phyloP scores from a whole-genome alignment of 768 basidiomycete genomes.

The Butyriboletus loyo region DNA sequence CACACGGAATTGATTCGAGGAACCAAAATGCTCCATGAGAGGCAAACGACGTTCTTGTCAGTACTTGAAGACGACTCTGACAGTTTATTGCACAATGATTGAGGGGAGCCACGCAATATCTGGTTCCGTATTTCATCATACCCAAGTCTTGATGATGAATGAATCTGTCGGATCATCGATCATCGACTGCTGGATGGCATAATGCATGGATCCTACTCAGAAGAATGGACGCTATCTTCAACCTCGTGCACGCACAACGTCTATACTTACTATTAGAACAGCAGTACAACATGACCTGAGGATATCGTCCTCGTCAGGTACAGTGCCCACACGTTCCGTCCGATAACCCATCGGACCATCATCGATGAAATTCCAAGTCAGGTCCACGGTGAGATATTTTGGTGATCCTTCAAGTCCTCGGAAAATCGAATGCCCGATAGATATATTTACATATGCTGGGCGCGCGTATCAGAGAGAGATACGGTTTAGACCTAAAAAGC shows the following conservation, averaged over 20 bases:
- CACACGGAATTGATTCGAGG: neutral
- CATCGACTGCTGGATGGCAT: neutral
- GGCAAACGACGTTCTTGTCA: neutral
- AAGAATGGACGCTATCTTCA: neutral
- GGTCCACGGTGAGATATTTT: neutral
- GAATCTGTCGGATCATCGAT: constrained; percentile 2
- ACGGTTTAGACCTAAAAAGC: neutral
- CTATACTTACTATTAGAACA: neutral
- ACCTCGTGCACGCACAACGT: constrained; percentile 2
- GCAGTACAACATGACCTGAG: neutral
- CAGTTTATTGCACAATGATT: constrained; percentile 3
- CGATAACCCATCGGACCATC: neutral
- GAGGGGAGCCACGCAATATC: constrained; percentile 4
- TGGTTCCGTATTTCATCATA: constrained; percentile 5
- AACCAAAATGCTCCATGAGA: neutral
- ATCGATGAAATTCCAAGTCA: neutral
- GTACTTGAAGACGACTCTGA: neutral
- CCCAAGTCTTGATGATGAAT: neutral
- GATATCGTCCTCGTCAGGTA: neutral
- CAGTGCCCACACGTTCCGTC: neutral
- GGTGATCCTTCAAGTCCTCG: constrained; percentile 9
- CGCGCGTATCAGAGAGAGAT: neutral
- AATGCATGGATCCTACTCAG: neutral
- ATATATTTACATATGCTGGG: neutral
- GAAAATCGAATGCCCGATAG: neutral